Conservation (phyloP, 805 yeast species). For the Diddensiella santjacobensis region DNA sequence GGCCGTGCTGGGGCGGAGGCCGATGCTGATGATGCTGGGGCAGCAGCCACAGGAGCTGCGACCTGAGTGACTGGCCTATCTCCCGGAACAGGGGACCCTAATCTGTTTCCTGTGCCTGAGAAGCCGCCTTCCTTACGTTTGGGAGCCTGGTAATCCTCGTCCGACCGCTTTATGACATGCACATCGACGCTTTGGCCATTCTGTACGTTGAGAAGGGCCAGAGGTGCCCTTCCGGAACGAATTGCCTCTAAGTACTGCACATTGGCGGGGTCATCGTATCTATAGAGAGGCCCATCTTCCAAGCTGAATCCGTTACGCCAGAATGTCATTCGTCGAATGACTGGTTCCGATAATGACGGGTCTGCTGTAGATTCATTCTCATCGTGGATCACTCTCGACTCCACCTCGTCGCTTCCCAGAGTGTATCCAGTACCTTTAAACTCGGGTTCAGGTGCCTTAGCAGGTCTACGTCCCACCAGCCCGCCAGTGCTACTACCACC, state of each 20-base stretch:
- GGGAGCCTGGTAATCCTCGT: constrained; percentile 76
- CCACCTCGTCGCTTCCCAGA: constrained; percentile 32
- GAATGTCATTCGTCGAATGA: constrained; percentile 77
- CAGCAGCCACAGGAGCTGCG: constrained; percentile 24
- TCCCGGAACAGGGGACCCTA: constrained; percentile 88
- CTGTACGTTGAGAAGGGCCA: constrained; percentile 73
- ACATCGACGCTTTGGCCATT: constrained; percentile 94
- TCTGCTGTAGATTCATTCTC: constrained; percentile 31
- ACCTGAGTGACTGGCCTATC: constrained; percentile 36
- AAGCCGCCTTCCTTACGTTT: constrained; percentile 62
- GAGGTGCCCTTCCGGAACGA: constrained; percentile 87
- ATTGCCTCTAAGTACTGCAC: constrained; percentile 71
- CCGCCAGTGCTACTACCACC: constrained; percentile 1
- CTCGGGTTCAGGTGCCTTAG: not conserved
- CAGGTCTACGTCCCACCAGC: not conserved
- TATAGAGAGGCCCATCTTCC: constrained; percentile 80
- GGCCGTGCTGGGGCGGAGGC: constrained; percentile 21
- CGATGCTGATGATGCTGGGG: constrained; percentile 26
- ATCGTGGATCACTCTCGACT: constrained; percentile 20
- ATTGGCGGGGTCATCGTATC: constrained; percentile 93
- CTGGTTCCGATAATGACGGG: constrained; percentile 42
- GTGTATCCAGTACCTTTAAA: constrained; percentile 34
- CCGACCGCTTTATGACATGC: constrained; percentile 71
- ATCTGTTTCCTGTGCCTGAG: constrained; percentile 72
- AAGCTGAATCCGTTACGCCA: constrained; percentile 97